Percentiles rank a stretch among this genome's conserved stretches.
These are phyloP conservation scores for Fusarium continuum DNA, from an alignment of 2,329 filamentous ascomycete genomes.

Conservation along the genomic window DNA sequence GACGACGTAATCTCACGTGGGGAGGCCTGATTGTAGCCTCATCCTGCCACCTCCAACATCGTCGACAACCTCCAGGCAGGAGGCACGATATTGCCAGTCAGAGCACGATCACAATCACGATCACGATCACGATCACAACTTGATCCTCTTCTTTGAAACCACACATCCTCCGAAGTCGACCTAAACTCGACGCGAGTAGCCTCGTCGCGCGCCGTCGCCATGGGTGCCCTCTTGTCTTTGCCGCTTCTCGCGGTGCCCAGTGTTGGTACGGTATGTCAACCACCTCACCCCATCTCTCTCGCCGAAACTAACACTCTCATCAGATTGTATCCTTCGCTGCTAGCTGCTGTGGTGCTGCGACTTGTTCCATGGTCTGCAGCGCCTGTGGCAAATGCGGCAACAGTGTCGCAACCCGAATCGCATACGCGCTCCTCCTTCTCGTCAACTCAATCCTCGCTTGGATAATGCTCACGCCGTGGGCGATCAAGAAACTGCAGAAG, in stretches of 20 bases:
- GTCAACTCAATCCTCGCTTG: constrained; percentile 97
- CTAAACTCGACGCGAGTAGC: neutral
- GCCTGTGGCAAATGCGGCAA: constrained; percentile 97
- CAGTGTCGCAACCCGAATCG: constrained; percentile 96
- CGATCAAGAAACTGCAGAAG: constrained; percentile 92
- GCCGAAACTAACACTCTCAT: constrained; percentile 18
- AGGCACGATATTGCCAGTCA: constrained; percentile 2
- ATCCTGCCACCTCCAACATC: constrained; percentile 29
- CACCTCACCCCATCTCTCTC: neutral
- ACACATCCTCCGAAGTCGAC: neutral
- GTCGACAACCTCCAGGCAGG: neutral
- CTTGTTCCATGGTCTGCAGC: constrained; percentile 94
- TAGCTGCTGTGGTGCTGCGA: constrained; percentile 96
- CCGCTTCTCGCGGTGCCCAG: constrained; percentile 90
- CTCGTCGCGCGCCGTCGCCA: constrained; percentile 51
- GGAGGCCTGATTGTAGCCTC: constrained; percentile 26
- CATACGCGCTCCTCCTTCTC: constrained; percentile 92
- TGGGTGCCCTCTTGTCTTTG: constrained; percentile 92
- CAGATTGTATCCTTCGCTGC: constrained; percentile 81
- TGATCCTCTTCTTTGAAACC: neutral
- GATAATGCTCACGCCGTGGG: constrained; percentile 99
- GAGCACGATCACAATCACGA: neutral
- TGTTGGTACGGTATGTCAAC: constrained; percentile 77
- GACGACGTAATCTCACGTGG: constrained; percentile 44
- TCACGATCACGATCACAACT: neutral